Conservation (phyloP, 2,329 filamentous ascomycete species). For the Penicillium sp. region DNA sequence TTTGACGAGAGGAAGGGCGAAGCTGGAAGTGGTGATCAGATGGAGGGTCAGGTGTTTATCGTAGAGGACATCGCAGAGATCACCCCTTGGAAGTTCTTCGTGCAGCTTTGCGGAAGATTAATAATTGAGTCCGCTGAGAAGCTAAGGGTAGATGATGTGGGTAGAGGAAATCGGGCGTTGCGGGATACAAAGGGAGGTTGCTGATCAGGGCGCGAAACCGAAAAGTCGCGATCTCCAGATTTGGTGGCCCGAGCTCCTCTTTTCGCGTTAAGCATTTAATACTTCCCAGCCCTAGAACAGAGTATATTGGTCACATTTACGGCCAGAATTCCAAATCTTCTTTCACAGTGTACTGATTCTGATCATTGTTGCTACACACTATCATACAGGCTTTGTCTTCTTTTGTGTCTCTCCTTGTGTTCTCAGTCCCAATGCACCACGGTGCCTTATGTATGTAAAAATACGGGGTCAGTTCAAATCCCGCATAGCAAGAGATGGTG, state of each 20-base stretch:
- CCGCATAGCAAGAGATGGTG: not conserved
- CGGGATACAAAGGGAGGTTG: conserved; percentile 16
- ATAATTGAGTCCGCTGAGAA: too few relatives aligned
- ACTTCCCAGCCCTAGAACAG: not conserved
- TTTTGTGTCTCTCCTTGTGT: not conserved
- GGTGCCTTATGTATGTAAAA: conserved; percentile 18
- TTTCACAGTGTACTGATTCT: not conserved
- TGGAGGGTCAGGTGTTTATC: conserved; percentile 14
- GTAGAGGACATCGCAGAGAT: conserved; percentile 32
- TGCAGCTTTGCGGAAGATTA: not conserved
- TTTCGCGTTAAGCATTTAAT: conserved; percentile 14
- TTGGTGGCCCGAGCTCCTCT: conserved; percentile 38
- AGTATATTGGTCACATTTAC: not conserved
- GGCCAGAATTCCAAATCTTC: not conserved
- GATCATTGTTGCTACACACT: conserved; percentile 1
- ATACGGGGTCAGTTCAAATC: not conserved
- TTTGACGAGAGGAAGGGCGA: not conserved
- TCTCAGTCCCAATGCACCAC: conserved; percentile 6
- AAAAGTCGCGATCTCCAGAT: conserved; percentile 42
- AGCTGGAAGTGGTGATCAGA: conserved; percentile 3
- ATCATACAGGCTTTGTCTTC: conserved; percentile 16
- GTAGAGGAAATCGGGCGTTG: conserved; percentile 2
- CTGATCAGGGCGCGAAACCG: conserved; percentile 22
- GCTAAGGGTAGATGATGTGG: not conserved
- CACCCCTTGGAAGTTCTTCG: not conserved